Conservation (phyloP, 2,329 filamentous ascomycete species). For the Fusarium burgessii region DNA sequence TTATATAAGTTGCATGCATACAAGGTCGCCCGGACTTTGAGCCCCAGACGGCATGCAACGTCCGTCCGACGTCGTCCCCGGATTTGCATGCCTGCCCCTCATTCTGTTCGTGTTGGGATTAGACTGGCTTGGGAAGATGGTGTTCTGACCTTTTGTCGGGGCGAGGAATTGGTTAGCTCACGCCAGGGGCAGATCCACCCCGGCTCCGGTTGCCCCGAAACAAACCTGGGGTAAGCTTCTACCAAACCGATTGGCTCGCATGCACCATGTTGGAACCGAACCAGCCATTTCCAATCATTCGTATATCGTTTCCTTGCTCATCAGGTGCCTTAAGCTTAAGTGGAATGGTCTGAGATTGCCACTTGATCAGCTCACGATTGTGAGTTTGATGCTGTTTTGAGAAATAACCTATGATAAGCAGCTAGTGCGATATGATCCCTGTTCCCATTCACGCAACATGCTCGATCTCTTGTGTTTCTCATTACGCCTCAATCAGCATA, state of each 20-base stretch:
- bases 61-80: slow-evolving; percentile 38
- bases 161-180: slow-evolving; percentile 10
- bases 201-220: slow-evolving; percentile 35
- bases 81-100: slow-evolving; percentile 33
- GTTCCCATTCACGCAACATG: neutral
- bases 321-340: neutral
- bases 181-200: neutral
- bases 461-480: too few relatives aligned
- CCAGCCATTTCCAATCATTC: neutral
- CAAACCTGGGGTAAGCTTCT: slow-evolving; percentile 17
- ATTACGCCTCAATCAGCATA: too few relatives aligned
- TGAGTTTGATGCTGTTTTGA: neutral
- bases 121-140: slow-evolving; percentile 7
- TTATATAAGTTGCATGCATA: slow-evolving; percentile 28
- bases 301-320: neutral
- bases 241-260: slow-evolving; percentile 1
- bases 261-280: neutral
- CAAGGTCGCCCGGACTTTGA: slow-evolving; percentile 4
- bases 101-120: neutral
- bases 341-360: neutral
- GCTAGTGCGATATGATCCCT: neutral
- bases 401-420: neutral
- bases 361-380: neutral
- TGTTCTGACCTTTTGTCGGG: slow-evolving; percentile 18
- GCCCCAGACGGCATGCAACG: slow-evolving; percentile 21